Conservation (phyloP, 495 filamentous ascomycete species). For the Recurvomyces mirabilis region DNA sequence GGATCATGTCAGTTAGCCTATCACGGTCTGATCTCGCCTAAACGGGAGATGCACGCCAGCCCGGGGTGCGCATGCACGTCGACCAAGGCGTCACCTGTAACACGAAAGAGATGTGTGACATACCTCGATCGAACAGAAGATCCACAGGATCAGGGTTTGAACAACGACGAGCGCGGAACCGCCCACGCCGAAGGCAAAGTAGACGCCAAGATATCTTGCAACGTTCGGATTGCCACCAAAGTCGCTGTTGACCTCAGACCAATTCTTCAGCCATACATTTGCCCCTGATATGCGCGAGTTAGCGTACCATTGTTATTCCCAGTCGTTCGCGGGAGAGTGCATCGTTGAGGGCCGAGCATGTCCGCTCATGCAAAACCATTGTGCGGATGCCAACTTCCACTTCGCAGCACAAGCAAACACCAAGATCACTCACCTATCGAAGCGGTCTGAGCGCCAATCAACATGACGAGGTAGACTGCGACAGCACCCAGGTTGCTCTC, state of each 20-base stretch:
- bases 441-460: slow-evolving; percentile 69
- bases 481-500: slow-evolving; percentile 85
- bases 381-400: slow-evolving; percentile 6
- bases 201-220: slow-evolving; percentile 87
- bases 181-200: slow-evolving; percentile 89
- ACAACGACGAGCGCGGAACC: slow-evolving; percentile 72
- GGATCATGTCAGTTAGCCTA: slow-evolving; percentile 5
- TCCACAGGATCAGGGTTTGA: slow-evolving; percentile 94
- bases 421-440: slow-evolving; percentile 42
- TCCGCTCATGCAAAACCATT: not conserved
- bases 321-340: not conserved
- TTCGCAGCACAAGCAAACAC: not conserved
- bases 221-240: slow-evolving; percentile 57
- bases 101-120: slow-evolving; percentile 20
- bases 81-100: not conserved
- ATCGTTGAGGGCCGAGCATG: slow-evolving; percentile 6
- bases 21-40: slow-evolving; percentile 2
- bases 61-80: slow-evolving; percentile 9
- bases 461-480: slow-evolving; percentile 60
- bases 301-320: slow-evolving; percentile 8
- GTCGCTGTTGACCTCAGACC: slow-evolving; percentile 68
- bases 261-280: slow-evolving; percentile 85
- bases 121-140: slow-evolving; percentile 97
- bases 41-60: not conserved
- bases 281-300: slow-evolving; percentile 37